Evolutionary conservation across 108 stramenopile genomes (phyloP), one percentile per base, ranked within the genome.

Genomic region (Conticribra guillardii): DNA sequence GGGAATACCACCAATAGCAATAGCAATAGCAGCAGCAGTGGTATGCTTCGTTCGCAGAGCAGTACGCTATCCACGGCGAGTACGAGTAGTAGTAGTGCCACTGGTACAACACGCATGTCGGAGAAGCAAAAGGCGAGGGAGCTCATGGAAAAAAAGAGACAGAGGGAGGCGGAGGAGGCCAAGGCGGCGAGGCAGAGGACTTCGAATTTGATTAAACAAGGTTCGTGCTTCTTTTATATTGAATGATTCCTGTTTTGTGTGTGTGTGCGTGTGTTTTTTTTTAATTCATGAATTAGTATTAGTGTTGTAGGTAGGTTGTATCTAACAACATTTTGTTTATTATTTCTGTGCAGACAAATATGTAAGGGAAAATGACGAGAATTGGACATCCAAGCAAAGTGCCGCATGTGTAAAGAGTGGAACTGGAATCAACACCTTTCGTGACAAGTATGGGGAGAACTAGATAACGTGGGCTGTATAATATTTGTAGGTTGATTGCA

Each of bases 321-420:
- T n/a, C n/a, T n/a, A n/a, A n/a, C n/a, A n/a, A n/a, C n/a, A n/a
- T 21, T 30, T 52, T 32, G 28, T 65, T 8, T 33, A 24, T 28
- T 49, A 19, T 18, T 48, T 45, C 17, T 30, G 15, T 32, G 1
- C 27, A 49, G 90, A 91, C 80, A 91, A 91, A 61, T 70, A 68
- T 61, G 84, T 81, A 0, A 82, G 90, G 18, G 75, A 86, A 60
- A 81, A 82, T 24, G 90, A 91, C 71, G 74, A 75, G 24, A 91
- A 88, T 49, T 91, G 90, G 90, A 88, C 72, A 31, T 66, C 79
- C 15, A 73, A 69, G 27, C 70, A 83, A 21, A 72, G 70, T 49
- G 90, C 90, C 16, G 90, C 90, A 23, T 84, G 77, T 74, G 86
- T 76, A 44, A 91, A 91, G 62, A 71, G 84, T 23, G 90, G 90